Conservation (phyloP, 2,329 filamentous ascomycete genomes). For the Verticillium dahliae region DNA sequence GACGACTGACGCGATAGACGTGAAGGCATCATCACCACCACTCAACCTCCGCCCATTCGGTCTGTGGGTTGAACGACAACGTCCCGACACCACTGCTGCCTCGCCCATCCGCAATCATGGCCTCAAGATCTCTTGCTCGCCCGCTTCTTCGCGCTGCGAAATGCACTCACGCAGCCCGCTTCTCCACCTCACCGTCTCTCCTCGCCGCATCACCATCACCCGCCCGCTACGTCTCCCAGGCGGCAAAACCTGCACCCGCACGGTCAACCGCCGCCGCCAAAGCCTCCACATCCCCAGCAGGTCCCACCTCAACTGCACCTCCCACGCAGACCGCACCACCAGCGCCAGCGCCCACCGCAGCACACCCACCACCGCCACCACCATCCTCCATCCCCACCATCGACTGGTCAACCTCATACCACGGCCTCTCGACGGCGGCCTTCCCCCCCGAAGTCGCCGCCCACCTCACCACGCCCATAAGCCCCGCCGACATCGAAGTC, state of each 20-base stretch:
- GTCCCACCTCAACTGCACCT: not conserved
- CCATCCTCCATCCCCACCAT: slow-evolving; percentile 20
- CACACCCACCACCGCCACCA: slow-evolving; percentile 7
- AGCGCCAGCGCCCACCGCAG: not conserved
- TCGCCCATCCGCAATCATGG: slow-evolving; percentile 3
- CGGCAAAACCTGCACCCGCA: slow-evolving; percentile 1
- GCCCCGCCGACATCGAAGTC: slow-evolving; percentile 78
- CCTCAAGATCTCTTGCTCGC: slow-evolving; percentile 7
- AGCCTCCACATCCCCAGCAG: not conserved
- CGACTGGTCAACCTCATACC: slow-evolving; percentile 81
- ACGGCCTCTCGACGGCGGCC: slow-evolving; percentile 64
- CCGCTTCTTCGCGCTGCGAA: slow-evolving; percentile 7
- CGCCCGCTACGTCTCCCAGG: not conserved
- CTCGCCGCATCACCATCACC: not conserved
- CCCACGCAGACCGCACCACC: not conserved
- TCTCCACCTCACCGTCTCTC: not conserved
- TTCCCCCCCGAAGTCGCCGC: slow-evolving; percentile 66
- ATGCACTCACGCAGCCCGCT: not conserved
- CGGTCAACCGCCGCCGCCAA: not conserved
- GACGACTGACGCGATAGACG: not conserved
- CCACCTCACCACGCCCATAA: slow-evolving; percentile 61
- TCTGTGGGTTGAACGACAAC: not conserved
- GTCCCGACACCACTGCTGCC: not conserved
- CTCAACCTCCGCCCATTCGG: not conserved
- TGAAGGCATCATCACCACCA: not conserved